Conservation (phyloP, 805 yeast species). For the Wickerhamiella shivajii region DNA sequence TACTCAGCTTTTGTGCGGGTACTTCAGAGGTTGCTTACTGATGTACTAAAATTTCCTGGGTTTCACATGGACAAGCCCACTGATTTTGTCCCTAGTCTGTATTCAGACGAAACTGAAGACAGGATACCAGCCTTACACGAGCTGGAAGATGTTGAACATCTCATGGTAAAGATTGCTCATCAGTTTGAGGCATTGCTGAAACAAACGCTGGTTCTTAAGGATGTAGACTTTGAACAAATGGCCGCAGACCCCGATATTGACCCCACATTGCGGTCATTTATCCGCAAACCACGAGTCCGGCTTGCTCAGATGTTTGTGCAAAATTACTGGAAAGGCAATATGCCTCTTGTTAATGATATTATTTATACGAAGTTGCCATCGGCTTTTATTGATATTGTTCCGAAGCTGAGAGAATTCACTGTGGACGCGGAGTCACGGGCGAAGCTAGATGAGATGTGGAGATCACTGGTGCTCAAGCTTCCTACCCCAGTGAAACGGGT, state of each 20-base stretch:
- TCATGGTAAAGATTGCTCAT: conserved; percentile 38
- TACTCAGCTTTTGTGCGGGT: too few species aligned
- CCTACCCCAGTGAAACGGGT: conserved; percentile 5
- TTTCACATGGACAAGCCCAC: too few species aligned
- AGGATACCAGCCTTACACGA: too few species aligned
- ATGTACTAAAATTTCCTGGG: too few species aligned
- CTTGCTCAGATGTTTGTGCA: conserved; percentile 48
- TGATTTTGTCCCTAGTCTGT: too few species aligned
- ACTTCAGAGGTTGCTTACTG: too few species aligned
- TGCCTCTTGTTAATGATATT: conserved; percentile 44
- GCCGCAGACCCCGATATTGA: conserved; percentile 21
- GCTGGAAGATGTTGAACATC: conserved; percentile 32
- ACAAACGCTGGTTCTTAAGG: conserved; percentile 39
- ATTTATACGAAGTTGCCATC: conserved; percentile 26
- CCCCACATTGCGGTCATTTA: conserved; percentile 34
- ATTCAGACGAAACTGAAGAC: too few species aligned
- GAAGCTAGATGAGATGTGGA: not conserved
- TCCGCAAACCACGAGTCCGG: conserved; percentile 39
- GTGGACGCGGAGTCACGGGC: conserved; percentile 7
- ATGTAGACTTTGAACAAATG: conserved; percentile 28
- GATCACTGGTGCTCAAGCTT: not conserved
- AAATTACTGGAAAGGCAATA: conserved; percentile 33
- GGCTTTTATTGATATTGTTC: conserved; percentile 3
- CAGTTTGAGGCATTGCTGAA: conserved; percentile 36
- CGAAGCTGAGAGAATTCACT: conserved; percentile 12